Evolutionary conservation across 306 rosid species (phyloP).

Genomic region (Delonix regia): DNA sequence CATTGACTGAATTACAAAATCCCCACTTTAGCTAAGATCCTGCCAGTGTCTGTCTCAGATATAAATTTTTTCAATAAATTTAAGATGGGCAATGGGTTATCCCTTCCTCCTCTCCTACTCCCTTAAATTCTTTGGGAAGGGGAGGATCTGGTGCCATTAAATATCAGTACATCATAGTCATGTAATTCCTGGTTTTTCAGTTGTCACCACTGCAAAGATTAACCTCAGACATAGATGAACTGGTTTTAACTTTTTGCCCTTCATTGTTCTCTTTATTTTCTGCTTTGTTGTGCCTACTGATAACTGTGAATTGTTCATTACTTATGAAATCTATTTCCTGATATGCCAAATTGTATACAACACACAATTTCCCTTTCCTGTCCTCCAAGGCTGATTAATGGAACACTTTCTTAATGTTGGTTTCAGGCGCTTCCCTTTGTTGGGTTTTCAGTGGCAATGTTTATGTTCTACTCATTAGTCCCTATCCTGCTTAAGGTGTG

Average conservation of each 20-base stretch:
- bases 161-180: neutral
- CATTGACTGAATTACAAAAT: slow-evolving; percentile 2
- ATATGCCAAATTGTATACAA: neutral
- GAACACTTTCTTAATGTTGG: slow-evolving; percentile 35
- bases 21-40: slow-evolving; percentile 28
- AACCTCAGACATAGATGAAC: neutral
- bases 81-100: slow-evolving; percentile 14
- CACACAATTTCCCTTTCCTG: neutral
- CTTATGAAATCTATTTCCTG: neutral
- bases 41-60: slow-evolving; percentile 17
- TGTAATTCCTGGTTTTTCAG: neutral
- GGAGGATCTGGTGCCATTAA: neutral
- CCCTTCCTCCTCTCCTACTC: slow-evolving; percentile 1
- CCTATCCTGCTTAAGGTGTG: slow-evolving; percentile 89
- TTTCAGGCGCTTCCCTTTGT: slow-evolving; percentile 88
- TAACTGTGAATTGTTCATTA: neutral
- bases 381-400: neutral
- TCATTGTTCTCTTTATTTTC: neutral
- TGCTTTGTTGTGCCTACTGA: neutral
- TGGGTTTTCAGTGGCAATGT: slow-evolving; percentile 92
- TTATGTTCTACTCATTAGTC: slow-evolving; percentile 86
- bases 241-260: neutral
- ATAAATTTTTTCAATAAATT: neutral
- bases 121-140: neutral
- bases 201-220: neutral